phyloP scores from a whole-genome alignment of 2,329 filamentous ascomycete genomes.

The Botrytis medusae region DNA sequence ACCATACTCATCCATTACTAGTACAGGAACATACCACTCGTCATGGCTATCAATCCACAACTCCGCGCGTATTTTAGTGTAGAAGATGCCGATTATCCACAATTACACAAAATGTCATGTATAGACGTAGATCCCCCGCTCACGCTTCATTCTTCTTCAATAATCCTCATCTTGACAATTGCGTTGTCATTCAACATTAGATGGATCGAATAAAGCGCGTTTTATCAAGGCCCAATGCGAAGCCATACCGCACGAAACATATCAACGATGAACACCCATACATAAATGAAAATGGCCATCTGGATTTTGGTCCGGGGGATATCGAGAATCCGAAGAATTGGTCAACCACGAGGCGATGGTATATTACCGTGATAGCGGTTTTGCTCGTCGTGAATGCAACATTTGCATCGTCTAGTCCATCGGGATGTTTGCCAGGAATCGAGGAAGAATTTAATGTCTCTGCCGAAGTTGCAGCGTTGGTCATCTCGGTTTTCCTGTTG shows the following conservation, averaged over 20 bases:
- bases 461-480: slow-evolving; percentile 43
- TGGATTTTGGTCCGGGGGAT: slow-evolving; percentile 47
- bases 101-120: background rate
- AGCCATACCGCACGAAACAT: slow-evolving; percentile 33
- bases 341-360: slow-evolving; percentile 42
- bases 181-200: background rate
- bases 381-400: slow-evolving; percentile 45
- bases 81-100: slow-evolving; percentile 10
- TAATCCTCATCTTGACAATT: background rate
- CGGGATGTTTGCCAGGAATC: slow-evolving; percentile 43
- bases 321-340: slow-evolving; percentile 47
- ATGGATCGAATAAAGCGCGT: slow-evolving; percentile 34
- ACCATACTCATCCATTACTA: background rate
- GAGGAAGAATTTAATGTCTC: slow-evolving; percentile 41
- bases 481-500: slow-evolving; percentile 47
- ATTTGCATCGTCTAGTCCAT: slow-evolving; percentile 45
- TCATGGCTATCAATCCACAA: background rate
- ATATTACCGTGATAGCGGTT: slow-evolving; percentile 43
- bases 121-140: background rate
- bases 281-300: slow-evolving; percentile 31
- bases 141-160: background rate
- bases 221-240: slow-evolving; percentile 34
- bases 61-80: background rate
- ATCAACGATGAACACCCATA: slow-evolving; percentile 26
- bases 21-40: background rate